phyloP scores from a whole-genome alignment of 2,329 filamentous ascomycete genomes.

The Aureobasidium leucospermi region DNA sequence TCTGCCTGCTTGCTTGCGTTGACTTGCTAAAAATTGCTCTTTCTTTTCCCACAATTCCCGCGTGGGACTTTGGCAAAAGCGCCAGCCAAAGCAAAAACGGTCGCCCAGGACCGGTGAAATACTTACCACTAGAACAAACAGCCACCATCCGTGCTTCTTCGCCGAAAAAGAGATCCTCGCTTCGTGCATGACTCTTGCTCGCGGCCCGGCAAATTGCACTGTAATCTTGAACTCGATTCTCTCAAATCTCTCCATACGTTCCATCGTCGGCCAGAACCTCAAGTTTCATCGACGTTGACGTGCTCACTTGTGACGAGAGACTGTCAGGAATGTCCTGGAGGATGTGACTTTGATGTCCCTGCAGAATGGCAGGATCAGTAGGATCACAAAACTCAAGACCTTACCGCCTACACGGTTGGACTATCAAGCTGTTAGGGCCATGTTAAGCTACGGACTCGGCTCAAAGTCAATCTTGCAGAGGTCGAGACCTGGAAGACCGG shows the following conservation, averaged over 20 bases:
- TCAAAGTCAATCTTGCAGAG: not conserved
- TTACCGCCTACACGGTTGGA: not conserved
- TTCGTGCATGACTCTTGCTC: slow-evolving; percentile 13
- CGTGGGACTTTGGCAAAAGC: not conserved
- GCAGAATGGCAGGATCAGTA: not conserved
- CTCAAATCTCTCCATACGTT: not conserved
- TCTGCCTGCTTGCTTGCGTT: not conserved
- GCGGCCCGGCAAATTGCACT: slow-evolving; percentile 10
- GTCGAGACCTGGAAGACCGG: not conserved
- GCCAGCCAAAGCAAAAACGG: not conserved
- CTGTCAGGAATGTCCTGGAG: too few species aligned
- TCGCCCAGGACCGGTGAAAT: slow-evolving; percentile 4
- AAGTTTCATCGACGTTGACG: not conserved
- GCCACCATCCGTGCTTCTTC: slow-evolving; percentile 9
- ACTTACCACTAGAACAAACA: slow-evolving; percentile 12
- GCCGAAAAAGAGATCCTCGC: slow-evolving; percentile 2
- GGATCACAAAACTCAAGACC: not conserved
- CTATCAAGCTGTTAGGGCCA: not conserved
- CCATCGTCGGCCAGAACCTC: not conserved
- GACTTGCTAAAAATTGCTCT: not conserved
- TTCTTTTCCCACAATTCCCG: not conserved
- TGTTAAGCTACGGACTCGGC: not conserved
- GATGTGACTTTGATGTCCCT: too few species aligned
- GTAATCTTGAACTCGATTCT: not conserved
- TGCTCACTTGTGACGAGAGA: not conserved